These are phyloP conservation scores for Cercospora beticola DNA, from an alignment of 2,329 filamentous ascomycete species.

Conservation along the genomic window DNA sequence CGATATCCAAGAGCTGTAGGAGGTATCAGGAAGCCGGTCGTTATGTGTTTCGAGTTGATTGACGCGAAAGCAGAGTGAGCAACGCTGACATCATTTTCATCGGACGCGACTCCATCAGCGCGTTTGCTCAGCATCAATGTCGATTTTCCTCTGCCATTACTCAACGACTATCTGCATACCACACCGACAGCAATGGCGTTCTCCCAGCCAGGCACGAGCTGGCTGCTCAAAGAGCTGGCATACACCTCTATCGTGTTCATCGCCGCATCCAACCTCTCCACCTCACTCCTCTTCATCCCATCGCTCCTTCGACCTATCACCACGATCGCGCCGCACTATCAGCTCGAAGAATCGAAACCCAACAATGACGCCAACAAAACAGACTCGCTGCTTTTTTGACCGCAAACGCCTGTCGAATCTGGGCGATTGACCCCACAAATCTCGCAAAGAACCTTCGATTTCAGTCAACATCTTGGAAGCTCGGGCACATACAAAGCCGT, in stretches of 20 bases:
- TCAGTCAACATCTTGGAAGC: slow-evolving; percentile 20
- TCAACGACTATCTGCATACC: neutral
- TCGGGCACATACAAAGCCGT: slow-evolving; percentile 32
- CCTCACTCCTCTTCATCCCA: slow-evolving; percentile 25
- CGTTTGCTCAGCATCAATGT: neutral
- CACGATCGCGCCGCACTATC: neutral
- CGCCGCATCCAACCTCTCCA: slow-evolving; percentile 5
- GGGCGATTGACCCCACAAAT: slow-evolving; percentile 25
- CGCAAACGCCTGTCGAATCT: slow-evolving; percentile 19
- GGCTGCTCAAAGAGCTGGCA: neutral
- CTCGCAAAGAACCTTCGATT: slow-evolving; percentile 20
- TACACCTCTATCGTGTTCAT: slow-evolving; percentile 6
- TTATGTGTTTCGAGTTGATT: neutral
- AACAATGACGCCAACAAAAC: neutral
- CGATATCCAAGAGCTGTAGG: neutral
- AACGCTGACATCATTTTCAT: neutral
- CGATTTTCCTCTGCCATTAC: neutral
- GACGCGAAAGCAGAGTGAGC: neutral
- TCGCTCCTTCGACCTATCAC: slow-evolving; percentile 25
- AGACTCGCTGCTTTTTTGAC: slow-evolving; percentile 19
- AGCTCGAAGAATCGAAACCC: neutral
- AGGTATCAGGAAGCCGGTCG: neutral
- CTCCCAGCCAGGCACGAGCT: neutral
- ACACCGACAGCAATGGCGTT: neutral
- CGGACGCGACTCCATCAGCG: neutral